Evolutionary conservation across 257 asterid genomes (phyloP).

Genomic region (Plantago ovata): DNA sequence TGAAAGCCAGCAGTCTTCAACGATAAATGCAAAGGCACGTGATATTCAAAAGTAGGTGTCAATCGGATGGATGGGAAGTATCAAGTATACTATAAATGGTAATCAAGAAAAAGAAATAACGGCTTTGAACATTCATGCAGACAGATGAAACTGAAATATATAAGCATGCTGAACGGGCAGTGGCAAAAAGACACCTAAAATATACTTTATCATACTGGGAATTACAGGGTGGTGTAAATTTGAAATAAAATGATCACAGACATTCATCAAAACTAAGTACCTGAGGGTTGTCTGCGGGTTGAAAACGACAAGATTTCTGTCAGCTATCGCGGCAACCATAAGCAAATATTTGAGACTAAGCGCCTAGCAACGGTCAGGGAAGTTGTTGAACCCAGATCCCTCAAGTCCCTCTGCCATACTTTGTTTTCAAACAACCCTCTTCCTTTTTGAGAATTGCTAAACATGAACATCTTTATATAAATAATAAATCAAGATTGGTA

Average conservation of each 20-base stretch:
- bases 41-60: constrained; percentile 1
- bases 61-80: not conserved
- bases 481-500: too few relatives aligned
- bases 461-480: too few relatives aligned
- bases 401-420: too few relatives aligned
- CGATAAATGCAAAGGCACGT: not conserved
- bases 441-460: too few relatives aligned
- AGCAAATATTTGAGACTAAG: constrained; percentile 82
- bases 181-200: too few relatives aligned
- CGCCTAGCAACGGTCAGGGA: constrained; percentile 96
- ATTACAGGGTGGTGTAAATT: not conserved
- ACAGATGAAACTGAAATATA: not conserved
- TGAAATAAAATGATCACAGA: constrained; percentile 7
- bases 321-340: constrained; percentile 96
- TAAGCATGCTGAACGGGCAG: too few relatives aligned
- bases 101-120: not conserved
- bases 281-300: constrained; percentile 97
- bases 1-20: not conserved
- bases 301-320: constrained; percentile 78
- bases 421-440: too few relatives aligned
- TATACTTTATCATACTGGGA: too few relatives aligned
- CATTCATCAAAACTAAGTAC: constrained; percentile 29
- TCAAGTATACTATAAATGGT: not conserved
- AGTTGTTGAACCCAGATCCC: constrained; percentile 83
- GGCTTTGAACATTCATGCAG: not conserved